These are phyloP conservation scores for Lippia alba DNA, from an alignment of 305 asterid genomes.

Conservation along the genomic window DNA sequence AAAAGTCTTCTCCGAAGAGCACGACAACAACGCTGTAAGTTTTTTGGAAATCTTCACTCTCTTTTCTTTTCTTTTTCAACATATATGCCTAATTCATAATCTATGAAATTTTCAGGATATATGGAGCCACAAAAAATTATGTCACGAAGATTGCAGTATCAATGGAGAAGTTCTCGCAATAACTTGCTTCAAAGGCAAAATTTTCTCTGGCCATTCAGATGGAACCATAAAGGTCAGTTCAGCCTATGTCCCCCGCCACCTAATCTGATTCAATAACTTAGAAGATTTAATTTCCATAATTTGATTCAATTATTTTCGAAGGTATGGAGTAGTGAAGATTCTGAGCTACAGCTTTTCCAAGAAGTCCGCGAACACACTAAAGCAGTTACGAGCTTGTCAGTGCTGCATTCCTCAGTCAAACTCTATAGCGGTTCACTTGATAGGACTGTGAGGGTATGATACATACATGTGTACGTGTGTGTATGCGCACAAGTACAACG, in stretches of 20 bases:
- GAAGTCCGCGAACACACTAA: slow-evolving; percentile 71
- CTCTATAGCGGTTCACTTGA: slow-evolving; percentile 89
- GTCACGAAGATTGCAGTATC: slow-evolving; percentile 65
- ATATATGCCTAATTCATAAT: neutral
- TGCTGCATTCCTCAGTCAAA: slow-evolving; percentile 58
- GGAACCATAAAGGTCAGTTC: slow-evolving; percentile 75
- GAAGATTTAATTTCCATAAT: neutral
- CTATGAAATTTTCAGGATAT: slow-evolving; percentile 59
- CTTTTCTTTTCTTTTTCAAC: neutral
- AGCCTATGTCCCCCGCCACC: too few species aligned
- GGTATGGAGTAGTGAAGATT: slow-evolving; percentile 64
- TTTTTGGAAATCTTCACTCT: slow-evolving; percentile 5
- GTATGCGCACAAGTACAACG: neutral
- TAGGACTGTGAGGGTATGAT: slow-evolving; percentile 69
- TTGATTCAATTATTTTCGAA: slow-evolving; percentile 39
- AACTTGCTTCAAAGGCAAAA: slow-evolving; percentile 55
- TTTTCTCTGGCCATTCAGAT: slow-evolving; percentile 85
- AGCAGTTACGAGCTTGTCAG: slow-evolving; percentile 68
- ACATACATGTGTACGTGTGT: neutral
- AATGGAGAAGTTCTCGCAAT: slow-evolving; percentile 74
- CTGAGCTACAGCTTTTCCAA: slow-evolving; percentile 57
- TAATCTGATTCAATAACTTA: neutral
- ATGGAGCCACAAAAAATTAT: slow-evolving; percentile 73
- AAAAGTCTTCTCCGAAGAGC: slow-evolving; percentile 68
- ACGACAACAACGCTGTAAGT: slow-evolving; percentile 72